Evolutionary conservation across 148 eudicot genomes (phyloP).

Genomic region (Fagopyrum esculentum): DNA sequence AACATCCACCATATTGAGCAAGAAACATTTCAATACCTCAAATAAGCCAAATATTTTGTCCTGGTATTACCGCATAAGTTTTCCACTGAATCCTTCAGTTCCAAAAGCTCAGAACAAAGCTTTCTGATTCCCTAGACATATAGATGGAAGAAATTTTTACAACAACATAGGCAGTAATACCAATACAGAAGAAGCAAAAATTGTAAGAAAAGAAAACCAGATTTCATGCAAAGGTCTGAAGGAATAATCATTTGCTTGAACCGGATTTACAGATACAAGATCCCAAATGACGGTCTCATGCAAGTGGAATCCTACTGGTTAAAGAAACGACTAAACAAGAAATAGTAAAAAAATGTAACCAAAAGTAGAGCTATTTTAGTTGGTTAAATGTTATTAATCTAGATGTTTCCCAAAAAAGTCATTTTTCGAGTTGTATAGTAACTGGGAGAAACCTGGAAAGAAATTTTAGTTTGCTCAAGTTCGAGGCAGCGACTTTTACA

Average conservation of each 20-base stretch:
- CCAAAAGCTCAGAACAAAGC: slow-evolving; percentile 91
- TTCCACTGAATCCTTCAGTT: slow-evolving; percentile 96
- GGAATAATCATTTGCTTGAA: not conserved
- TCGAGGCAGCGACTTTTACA: not conserved
- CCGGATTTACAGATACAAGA: not conserved
- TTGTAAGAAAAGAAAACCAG: not conserved
- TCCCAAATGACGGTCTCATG: not conserved
- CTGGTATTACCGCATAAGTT: slow-evolving; percentile 83
- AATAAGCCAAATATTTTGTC: slow-evolving; percentile 75
- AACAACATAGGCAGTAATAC: not conserved
- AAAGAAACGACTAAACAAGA: not conserved
- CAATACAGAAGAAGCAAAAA: not conserved
- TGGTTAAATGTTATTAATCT: not conserved
- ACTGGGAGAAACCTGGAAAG: slow-evolving; percentile 4
- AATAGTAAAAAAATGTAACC: not conserved
- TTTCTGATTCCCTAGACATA: slow-evolving; percentile 78
- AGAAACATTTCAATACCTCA: slow-evolving; percentile 43
- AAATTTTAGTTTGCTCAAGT: not conserved
- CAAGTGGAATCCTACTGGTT: not conserved
- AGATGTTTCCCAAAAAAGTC: not conserved
- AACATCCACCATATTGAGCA: not conserved
- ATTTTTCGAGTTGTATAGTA: not conserved
- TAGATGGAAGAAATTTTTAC: slow-evolving; percentile 5
- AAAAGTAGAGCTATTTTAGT: not conserved
- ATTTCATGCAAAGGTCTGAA: not conserved